Conservation (phyloP, 2,329 filamentous ascomycete species). For the Cladosporium oxysporum region DNA sequence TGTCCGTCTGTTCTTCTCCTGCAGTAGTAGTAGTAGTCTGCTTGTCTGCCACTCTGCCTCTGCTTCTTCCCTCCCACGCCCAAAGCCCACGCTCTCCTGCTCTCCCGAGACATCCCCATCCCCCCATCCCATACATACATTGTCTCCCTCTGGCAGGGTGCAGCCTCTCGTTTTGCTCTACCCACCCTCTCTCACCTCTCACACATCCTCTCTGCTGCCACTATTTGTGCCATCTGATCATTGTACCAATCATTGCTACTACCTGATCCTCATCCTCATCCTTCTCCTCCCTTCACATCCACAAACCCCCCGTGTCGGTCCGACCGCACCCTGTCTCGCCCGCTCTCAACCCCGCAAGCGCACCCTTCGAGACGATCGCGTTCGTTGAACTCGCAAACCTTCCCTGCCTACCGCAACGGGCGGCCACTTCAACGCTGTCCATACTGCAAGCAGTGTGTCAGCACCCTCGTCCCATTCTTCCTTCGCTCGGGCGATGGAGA, state of each 20-base stretch:
- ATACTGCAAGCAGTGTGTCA: constrained; percentile 12
- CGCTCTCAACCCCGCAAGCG: constrained; percentile 9
- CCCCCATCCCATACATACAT: neutral
- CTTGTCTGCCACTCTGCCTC: too few relatives aligned
- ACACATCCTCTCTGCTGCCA: neutral
- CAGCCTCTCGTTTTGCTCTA: constrained; percentile 1
- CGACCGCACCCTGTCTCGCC: constrained; percentile 7
- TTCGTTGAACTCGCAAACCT: constrained; percentile 15
- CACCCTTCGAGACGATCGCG: constrained; percentile 11
- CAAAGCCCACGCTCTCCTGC: neutral
- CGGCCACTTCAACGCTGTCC: constrained; percentile 9
- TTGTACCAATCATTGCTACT: too few relatives aligned
- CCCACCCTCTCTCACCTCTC: neutral
- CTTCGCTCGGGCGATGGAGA: constrained; percentile 13
- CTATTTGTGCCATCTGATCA: too few relatives aligned
- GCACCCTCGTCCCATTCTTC: neutral
- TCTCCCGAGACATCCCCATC: constrained; percentile 11
- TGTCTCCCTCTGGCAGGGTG: constrained; percentile 9
- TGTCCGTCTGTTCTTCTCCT: neutral
- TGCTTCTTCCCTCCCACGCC: neutral
- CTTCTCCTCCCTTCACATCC: neutral
- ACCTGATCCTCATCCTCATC: neutral
- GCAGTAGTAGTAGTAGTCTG: neutral
- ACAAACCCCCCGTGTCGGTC: neutral
- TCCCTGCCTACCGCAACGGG: constrained; percentile 9